phyloP scores from a whole-genome alignment of 768 basidiomycete genomes.

The Rhodotorula taiwanensis region DNA sequence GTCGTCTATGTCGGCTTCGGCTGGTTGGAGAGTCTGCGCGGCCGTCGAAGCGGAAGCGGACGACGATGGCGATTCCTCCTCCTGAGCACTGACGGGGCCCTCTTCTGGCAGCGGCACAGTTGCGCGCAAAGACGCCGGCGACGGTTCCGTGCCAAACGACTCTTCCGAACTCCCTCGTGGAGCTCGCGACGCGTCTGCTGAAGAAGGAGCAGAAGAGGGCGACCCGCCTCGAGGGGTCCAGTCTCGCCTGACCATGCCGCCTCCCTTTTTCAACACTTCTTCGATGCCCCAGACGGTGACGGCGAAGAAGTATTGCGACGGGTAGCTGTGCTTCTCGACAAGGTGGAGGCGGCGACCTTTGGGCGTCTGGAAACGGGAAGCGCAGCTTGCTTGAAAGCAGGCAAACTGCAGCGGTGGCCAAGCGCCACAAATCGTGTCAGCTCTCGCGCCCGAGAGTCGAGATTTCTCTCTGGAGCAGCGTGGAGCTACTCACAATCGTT shows the following conservation, averaged over 20 bases:
- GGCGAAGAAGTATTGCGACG: conserved; percentile 33
- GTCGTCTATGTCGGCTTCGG: conserved; percentile 14
- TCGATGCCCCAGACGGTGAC: conserved; percentile 29
- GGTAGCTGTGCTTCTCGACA: conserved; percentile 35
- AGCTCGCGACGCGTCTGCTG: background rate
- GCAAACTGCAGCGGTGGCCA: conserved; percentile 22
- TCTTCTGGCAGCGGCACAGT: background rate
- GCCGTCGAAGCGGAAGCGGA: no score
- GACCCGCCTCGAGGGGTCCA: conserved; percentile 25
- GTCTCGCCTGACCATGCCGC: conserved; percentile 28
- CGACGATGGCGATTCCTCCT: no score
- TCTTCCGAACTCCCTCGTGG: background rate
- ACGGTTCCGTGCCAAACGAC: background rate
- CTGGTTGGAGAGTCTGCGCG: no score
- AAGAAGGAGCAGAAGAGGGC: no score
- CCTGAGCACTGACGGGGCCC: no score
- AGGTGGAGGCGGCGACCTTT: conserved; percentile 38
- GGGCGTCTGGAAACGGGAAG: conserved; percentile 15
- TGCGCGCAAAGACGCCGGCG: background rate
- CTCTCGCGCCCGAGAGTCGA: no score
- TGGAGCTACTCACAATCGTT: conserved; percentile 29
- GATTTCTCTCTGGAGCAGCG: no score
- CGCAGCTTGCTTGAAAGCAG: conserved; percentile 29
- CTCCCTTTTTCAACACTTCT: conserved; percentile 13
- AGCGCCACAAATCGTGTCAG: background rate